Evolutionary conservation across 352 stramenopile genomes (phyloP), one percentile per base, ranked within the genome.

Genomic region (Paralagenidium karlingii): DNA sequence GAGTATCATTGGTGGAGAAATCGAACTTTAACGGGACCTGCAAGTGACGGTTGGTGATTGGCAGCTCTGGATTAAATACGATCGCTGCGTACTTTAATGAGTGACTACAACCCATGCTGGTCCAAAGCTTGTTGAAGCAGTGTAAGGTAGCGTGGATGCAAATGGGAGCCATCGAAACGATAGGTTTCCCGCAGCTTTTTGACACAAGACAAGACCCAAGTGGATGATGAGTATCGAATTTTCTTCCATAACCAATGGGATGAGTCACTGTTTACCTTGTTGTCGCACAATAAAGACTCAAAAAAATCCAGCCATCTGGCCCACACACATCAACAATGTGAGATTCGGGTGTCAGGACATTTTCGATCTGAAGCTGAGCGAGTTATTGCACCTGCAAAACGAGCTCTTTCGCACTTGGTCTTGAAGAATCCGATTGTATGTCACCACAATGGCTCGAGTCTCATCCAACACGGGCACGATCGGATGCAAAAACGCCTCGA

Each of bases 241-340:
- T 8, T 37, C n/a, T 19, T 11, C 3, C 34, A 36, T 25, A 24
- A 38, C 43, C n/a, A n/a, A n/a, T n/a, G n/a, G n/a, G n/a, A n/a
- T n/a, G n/a, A n/a, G n/a, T n/a, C n/a, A n/a, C n/a, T n/a, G n/a
- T n/a, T n/a, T 45, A 84, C 69, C 58, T 83, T 68, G 18, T 50
- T 46, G 24, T 43, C 46, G 27, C 63, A 53, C 3, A 94, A 30
- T 5, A 96, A 51, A 9, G 75, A 55, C 36, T 93, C 76, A 40
- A 94, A 93, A 45, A 92, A 88, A 44, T 96, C 76, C 19, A 96
- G 58, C 84, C 86, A 96, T 25, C 59, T 77, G n/a, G n/a, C n/a
- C n/a, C n/a, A n/a, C n/a, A 38, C 18, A 46, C 2, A 24, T 1
- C 9, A 9, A 41, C 16, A 21, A 29, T 8, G 18, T 24, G 34